Percentiles rank a stretch among this genome's conserved stretches.
These are phyloP conservation scores for Fomitopsis pulvina DNA, from an alignment of 768 basidiomycete species.

Conservation along the genomic window DNA sequence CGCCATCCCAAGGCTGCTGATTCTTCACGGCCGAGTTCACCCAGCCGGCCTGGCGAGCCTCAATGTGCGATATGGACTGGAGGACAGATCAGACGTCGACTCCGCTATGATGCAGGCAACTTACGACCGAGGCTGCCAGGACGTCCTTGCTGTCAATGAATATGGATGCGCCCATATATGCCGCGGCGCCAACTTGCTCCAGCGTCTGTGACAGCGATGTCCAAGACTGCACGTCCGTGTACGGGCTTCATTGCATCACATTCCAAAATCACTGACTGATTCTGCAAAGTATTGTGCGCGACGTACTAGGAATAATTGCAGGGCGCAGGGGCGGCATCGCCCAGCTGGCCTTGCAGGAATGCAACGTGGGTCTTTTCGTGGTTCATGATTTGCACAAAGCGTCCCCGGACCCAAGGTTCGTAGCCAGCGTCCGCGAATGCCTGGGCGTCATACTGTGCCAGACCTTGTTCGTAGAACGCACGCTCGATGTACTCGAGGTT, in stretches of 20 bases:
- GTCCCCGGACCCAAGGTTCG: constrained; percentile 39
- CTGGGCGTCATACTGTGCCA: constrained; percentile 37
- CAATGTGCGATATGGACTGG: constrained; percentile 46
- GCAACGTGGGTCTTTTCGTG: constrained; percentile 52
- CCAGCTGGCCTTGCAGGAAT: constrained; percentile 38
- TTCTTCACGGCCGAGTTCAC: constrained; percentile 34
- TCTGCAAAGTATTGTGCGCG: background rate
- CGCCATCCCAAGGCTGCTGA: constrained; percentile 37
- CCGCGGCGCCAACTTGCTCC: constrained; percentile 48
- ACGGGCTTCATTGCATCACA: constrained; percentile 24
- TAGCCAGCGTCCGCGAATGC: constrained; percentile 44
- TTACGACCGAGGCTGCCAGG: constrained; percentile 43
- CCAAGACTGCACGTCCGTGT: constrained; percentile 38
- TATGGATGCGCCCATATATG: constrained; percentile 51
- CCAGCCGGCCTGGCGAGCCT: constrained; percentile 50
- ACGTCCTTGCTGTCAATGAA: constrained; percentile 35
- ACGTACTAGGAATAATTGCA: constrained; percentile 10
- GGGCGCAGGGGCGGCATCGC: constrained; percentile 5
- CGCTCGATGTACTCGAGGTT: constrained; percentile 40
- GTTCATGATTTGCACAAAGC: constrained; percentile 43
- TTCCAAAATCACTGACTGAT: background rate
- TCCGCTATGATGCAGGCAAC: background rate
- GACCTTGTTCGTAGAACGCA: constrained; percentile 35
- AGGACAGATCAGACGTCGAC: background rate
- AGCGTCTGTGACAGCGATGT: constrained; percentile 37